Conservation (phyloP, 768 basidiomycete genomes). For the Mycena polygramma region DNA sequence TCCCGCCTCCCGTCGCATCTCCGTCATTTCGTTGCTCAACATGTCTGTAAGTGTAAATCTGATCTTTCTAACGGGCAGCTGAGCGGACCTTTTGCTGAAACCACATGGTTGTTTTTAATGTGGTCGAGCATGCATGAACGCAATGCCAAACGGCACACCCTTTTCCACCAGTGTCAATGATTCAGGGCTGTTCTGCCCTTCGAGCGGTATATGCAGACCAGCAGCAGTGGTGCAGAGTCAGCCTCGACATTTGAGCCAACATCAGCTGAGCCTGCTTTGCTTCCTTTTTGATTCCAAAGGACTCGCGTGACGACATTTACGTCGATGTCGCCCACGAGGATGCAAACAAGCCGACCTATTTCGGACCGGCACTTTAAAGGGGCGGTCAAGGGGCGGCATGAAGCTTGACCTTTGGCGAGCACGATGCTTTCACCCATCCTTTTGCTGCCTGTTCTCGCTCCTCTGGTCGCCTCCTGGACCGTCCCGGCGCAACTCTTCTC, state of each 20-base stretch:
- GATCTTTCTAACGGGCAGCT: neutral
- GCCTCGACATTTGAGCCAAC: no score
- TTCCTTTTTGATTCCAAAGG: slow-evolving; percentile 2
- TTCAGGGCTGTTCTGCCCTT: slow-evolving; percentile 9
- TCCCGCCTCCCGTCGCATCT: no score
- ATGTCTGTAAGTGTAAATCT: neutral
- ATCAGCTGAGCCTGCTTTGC: slow-evolving; percentile 7
- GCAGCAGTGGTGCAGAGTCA: neutral
- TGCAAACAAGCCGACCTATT: no score
- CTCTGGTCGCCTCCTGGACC: slow-evolving; percentile 36
- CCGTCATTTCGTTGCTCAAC: no score
- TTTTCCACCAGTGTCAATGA: neutral
- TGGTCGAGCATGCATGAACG: no score
- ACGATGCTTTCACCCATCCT: slow-evolving; percentile 34
- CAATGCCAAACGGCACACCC: neutral
- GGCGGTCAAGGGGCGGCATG: slow-evolving; percentile 5
- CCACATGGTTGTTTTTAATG: slow-evolving; percentile 9
- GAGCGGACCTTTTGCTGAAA: neutral
- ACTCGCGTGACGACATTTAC: slow-evolving; percentile 26
- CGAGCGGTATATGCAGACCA: neutral
- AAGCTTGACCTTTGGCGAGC: slow-evolving; percentile 15
- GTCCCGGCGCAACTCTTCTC: slow-evolving; percentile 70
- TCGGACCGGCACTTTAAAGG: slow-evolving; percentile 20
- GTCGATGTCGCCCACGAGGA: no score
- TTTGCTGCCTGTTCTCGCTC: slow-evolving; percentile 33